Conservation (phyloP, 495 filamentous ascomycete species). For the Penicillium malachiteum region DNA sequence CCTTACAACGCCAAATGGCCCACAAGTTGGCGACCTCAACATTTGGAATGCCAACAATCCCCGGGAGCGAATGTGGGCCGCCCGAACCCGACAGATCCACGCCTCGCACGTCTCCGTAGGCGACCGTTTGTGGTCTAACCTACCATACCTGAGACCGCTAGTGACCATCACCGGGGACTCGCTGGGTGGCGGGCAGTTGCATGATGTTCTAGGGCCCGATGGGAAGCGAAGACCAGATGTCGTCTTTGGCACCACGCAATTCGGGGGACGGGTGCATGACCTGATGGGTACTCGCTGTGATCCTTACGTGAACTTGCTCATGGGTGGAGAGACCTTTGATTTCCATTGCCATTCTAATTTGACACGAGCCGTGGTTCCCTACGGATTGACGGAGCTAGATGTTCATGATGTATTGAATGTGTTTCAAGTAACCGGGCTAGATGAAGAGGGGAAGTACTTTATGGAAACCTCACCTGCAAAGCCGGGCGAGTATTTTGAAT, state of each 20-base stretch:
- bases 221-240: conserved; percentile 35
- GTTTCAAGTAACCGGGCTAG: conserved; percentile 76
- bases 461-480: conserved; percentile 73
- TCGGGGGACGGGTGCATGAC: conserved; percentile 63
- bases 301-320: conserved; percentile 70
- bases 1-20: conserved; percentile 69
- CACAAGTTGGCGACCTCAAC: conserved; percentile 81
- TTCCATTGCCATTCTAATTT: conserved; percentile 84
- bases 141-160: conserved; percentile 74
- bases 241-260: conserved; percentile 43
- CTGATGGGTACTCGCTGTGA: conserved; percentile 76
- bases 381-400: conserved; percentile 67
- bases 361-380: conserved; percentile 64
- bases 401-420: conserved; percentile 81
- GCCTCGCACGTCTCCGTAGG: conserved; percentile 66
- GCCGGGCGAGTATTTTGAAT: conserved; percentile 67
- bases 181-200: conserved; percentile 56
- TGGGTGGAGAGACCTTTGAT: conserved; percentile 68
- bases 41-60: conserved; percentile 76
- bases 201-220: conserved; percentile 40
- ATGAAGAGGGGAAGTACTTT: conserved; percentile 70
- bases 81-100: conserved; percentile 74
- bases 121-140: conserved; percentile 72
- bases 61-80: conserved; percentile 76
- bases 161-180: conserved; percentile 70